These are phyloP conservation scores for Parathielavia appendiculata DNA, from an alignment of 495 filamentous ascomycete species.

Conservation along the genomic window DNA sequence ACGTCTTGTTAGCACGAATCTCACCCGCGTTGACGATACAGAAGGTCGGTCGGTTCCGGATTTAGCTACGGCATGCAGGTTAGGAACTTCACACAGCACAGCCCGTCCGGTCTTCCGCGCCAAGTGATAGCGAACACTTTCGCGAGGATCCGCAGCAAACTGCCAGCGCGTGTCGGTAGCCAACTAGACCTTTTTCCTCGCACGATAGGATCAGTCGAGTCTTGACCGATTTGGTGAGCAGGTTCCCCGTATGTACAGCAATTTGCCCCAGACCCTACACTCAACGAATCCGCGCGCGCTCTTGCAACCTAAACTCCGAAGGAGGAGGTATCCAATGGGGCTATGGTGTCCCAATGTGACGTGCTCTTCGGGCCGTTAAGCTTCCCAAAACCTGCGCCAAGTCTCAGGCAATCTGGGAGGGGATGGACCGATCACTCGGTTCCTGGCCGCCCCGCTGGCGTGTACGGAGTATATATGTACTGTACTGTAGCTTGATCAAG, in stretches of 20 bases:
- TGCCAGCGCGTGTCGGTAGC: conserved; percentile 3
- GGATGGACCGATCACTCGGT: neutral
- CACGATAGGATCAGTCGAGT: neutral
- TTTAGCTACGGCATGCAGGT: conserved; percentile 16
- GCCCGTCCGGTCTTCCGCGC: conserved; percentile 5
- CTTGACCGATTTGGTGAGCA: neutral
- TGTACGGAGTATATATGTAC: neutral
- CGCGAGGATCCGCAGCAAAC: conserved; percentile 9
- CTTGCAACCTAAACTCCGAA: neutral
- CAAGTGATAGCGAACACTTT: conserved; percentile 1
- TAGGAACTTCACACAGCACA: neutral
- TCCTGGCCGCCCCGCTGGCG: conserved; percentile 6
- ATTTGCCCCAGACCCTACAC: conserved; percentile 15
- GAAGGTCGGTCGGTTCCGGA: conserved; percentile 3
- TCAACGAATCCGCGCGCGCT: neutral
- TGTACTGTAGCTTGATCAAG: too few relatives aligned
- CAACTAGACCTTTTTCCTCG: neutral
- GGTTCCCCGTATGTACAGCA: neutral
- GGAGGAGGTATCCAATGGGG: conserved; percentile 6
- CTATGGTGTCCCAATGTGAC: conserved; percentile 15
- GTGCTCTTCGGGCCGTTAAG: conserved; percentile 5
- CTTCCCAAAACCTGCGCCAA: neutral
- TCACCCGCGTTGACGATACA: neutral
- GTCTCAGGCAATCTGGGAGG: neutral
- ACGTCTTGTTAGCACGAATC: neutral